Evolutionary conservation across 2,329 filamentous ascomycete species (phyloP).

Genomic region (Blastomyces emzantsi): DNA sequence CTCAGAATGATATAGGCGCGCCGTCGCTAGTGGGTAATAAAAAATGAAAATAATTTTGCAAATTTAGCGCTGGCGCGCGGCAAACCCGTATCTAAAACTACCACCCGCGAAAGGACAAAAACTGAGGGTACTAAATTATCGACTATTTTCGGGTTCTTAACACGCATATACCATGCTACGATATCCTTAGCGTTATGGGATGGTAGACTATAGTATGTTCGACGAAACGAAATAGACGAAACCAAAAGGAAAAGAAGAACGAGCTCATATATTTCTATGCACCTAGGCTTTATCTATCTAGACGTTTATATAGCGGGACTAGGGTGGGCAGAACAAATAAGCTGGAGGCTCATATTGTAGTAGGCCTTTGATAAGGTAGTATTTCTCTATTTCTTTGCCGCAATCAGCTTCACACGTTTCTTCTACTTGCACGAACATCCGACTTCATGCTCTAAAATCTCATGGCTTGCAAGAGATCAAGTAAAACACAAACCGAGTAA

Average conservation of each 20-base stretch:
- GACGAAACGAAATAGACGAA: not conserved
- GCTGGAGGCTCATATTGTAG: not conserved
- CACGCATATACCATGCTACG: not conserved
- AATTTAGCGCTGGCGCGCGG: conserved; percentile 2
- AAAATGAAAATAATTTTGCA: not conserved
- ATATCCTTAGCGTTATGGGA: not conserved
- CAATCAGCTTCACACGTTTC: not conserved
- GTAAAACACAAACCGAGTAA: not conserved
- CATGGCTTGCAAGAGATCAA: not conserved
- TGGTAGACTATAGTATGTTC: not conserved
- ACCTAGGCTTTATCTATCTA: not conserved
- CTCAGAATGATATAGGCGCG: not conserved
- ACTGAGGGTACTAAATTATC: not conserved
- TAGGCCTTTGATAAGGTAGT: not conserved
- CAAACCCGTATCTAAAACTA: not conserved
- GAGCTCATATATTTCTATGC: not conserved
- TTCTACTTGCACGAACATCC: too few species aligned
- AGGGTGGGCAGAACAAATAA: not conserved
- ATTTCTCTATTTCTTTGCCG: not conserved
- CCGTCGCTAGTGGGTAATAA: not conserved
- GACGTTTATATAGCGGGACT: not conserved
- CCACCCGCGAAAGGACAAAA: too few species aligned
- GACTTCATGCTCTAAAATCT: not conserved
- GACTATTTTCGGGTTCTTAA: not conserved
- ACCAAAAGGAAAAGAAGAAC: not conserved